Percentiles rank a stretch among this genome's conserved stretches.
These are phyloP conservation scores for Babesia ovata DNA, from an alignment of 169 alveolate species.

Conservation along the genomic window DNA sequence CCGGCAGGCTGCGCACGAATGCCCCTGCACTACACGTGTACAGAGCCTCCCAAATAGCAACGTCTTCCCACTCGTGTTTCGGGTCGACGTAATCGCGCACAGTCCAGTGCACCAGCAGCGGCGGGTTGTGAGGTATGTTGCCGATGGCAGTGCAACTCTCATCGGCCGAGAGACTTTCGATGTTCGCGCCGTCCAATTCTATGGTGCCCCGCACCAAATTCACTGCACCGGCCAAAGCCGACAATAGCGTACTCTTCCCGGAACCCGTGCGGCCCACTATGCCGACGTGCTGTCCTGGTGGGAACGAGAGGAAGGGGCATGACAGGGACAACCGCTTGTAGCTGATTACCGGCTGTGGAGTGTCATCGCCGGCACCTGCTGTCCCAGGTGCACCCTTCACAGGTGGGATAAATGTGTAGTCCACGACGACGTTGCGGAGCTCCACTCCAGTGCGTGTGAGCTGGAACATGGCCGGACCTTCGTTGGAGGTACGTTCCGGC, in stretches of 20 bases:
- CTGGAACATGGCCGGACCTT: not conserved
- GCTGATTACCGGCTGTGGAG: not conserved
- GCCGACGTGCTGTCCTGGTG: conserved; percentile 58
- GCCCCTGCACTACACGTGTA: conserved; percentile 28
- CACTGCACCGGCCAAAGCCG: conserved; percentile 48
- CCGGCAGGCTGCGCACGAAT: conserved; percentile 26
- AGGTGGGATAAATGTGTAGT: conserved; percentile 1
- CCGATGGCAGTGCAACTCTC: conserved; percentile 46
- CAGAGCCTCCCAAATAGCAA: conserved; percentile 53
- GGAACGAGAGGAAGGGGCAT: conserved; percentile 1
- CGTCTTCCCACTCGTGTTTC: conserved; percentile 37
- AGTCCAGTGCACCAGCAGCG: conserved; percentile 64
- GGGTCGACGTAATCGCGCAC: conserved; percentile 66
- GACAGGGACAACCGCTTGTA: not conserved
- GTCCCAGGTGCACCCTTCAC: not conserved
- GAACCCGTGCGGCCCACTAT: conserved; percentile 70
- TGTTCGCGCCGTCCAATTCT: conserved; percentile 59
- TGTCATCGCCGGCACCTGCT: not conserved
- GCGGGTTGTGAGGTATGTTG: conserved; percentile 65
- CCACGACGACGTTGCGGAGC: conserved; percentile 6
- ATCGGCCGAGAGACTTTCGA: conserved; percentile 13
- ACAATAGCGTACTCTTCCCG: conserved; percentile 64
- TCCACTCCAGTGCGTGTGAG: conserved; percentile 14
- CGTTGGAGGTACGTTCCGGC: not conserved
- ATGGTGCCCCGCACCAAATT: conserved; percentile 40